Evolutionary conservation across 805 yeast genomes (phyloP).

Genomic region (Barnettozyma salicaria): DNA sequence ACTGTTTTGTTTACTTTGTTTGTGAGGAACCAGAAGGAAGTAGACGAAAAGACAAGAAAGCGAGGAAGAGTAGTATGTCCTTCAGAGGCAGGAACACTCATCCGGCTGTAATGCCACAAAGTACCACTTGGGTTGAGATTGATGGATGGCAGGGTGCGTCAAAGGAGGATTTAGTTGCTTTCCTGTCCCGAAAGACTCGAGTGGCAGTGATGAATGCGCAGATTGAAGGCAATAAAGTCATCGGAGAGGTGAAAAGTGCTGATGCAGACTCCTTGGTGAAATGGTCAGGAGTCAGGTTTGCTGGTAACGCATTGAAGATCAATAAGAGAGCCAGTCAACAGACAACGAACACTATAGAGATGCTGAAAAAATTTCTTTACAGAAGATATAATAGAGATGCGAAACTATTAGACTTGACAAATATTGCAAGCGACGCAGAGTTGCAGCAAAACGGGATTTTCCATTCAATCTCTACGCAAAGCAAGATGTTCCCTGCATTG

Average conservation of each 20-base stretch:
- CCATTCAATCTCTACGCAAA: constrained; percentile 49
- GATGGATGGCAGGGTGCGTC: constrained; percentile 81
- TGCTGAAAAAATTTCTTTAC: constrained; percentile 53
- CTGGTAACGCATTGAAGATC: constrained; percentile 62
- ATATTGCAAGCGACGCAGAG: constrained; percentile 57
- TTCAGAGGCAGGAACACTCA: too few species aligned
- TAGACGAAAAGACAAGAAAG: too few species aligned
- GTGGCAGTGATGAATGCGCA: constrained; percentile 47
- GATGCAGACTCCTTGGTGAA: constrained; percentile 56
- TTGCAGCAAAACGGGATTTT: constrained; percentile 61
- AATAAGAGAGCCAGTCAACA: constrained; percentile 24
- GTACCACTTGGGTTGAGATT: constrained; percentile 58
- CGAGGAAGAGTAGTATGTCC: constrained; percentile 2
- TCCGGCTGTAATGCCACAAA: too few species aligned
- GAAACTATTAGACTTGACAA: constrained; percentile 64
- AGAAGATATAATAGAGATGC: constrained; percentile 60
- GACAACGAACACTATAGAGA: constrained; percentile 47
- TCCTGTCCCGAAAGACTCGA: constrained; percentile 61
- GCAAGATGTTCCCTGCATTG: constrained; percentile 86
- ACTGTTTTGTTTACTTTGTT: not conserved
- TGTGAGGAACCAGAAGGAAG: not conserved
- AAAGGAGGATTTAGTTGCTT: constrained; percentile 58
- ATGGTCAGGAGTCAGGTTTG: constrained; percentile 77
- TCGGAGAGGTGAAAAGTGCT: constrained; percentile 50
- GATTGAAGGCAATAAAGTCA: constrained; percentile 51